These are phyloP conservation scores for Lasiosphaeria ovina DNA, from an alignment of 495 filamentous ascomycete genomes.

Conservation along the genomic window DNA sequence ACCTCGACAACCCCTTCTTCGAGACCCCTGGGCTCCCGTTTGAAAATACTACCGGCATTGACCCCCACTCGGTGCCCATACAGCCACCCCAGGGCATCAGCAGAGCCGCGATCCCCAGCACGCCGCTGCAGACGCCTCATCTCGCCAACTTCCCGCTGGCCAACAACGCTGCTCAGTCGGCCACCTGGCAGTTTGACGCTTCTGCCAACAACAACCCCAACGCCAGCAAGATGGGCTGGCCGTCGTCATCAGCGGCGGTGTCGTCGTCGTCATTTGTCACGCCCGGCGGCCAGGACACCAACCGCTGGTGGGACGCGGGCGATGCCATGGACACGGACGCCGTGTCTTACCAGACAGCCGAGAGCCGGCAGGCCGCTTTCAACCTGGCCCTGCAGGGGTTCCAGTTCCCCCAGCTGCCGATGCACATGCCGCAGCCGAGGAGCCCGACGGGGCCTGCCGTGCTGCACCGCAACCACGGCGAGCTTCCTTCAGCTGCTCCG, in stretches of 20 bases:
- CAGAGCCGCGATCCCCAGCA: conserved; percentile 22
- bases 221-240: conserved; percentile 11
- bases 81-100: conserved; percentile 12
- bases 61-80: too few species aligned
- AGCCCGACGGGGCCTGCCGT: conserved; percentile 7
- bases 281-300: conserved; percentile 11
- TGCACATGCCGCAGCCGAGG: conserved; percentile 35
- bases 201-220: conserved; percentile 16
- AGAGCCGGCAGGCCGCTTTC: not conserved
- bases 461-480: conserved; percentile 7
- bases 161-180: not conserved
- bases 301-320: conserved; percentile 33
- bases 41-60: too few species aligned
- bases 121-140: conserved; percentile 32
- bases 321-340: conserved; percentile 24
- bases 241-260: not conserved
- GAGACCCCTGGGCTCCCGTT: conserved; percentile 8
- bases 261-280: not conserved
- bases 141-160: conserved; percentile 3
- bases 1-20: conserved; percentile 40
- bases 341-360: not conserved
- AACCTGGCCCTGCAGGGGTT: conserved; percentile 15
- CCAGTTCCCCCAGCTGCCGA: conserved; percentile 28
- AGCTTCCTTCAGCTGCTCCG: not conserved
- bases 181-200: conserved; percentile 14